Evolutionary conservation across 2,329 filamentous ascomycete species (phyloP), one percentile per base, ranked within the genome.

Genomic region (Alternaria triticina): DNA sequence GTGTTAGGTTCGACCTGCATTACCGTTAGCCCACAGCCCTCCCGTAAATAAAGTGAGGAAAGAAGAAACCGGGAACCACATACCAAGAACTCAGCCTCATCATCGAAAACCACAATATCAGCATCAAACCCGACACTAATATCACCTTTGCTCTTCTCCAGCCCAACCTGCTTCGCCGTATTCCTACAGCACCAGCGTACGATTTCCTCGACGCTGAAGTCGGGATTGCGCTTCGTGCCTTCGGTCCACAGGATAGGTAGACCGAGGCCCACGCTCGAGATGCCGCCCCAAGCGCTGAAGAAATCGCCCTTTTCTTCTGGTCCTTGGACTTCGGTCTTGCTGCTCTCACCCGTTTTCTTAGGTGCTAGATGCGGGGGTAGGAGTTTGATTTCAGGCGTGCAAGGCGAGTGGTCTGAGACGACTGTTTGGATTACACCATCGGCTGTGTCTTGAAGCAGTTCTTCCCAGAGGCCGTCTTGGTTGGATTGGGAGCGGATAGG

Each of bases 231-330:
- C 66, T 88, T 86, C 76, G 86, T 84, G 30, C 91, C 86, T 47
- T 93, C 89, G 0, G 93, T 94, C 89, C 94, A 91, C 6, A 99
- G 86, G 68, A 99, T 97, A 5, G 93, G 93, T 5, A 99, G 86
- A 1, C 96, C 96, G 1, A 99, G 87, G 0, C 96, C 96, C 17
- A 99, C 95, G 5, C 92, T 96, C 5, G 92, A 95, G 74, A 99
- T 97, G 13, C 96, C 96, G 57, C 96, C 96, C 96, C 96, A 99
- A 1, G 94, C 94, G 5, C 91, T 89, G 82, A 98, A 96, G 86
- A 99, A 98, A 82, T 98, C 93, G 40, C 96, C 96, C 44, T 79
- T 79, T 23, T 81, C 79, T 22, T 83, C 81, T 40, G 81, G 77
- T 2, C 80, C 74, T 10, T 82, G 78, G 23, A 77, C 76, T 6